Evolutionary conservation across 2,329 filamentous ascomycete species (phyloP), one percentile per base, ranked within the genome.

Genomic region (Lecanicillium sp.): DNA sequence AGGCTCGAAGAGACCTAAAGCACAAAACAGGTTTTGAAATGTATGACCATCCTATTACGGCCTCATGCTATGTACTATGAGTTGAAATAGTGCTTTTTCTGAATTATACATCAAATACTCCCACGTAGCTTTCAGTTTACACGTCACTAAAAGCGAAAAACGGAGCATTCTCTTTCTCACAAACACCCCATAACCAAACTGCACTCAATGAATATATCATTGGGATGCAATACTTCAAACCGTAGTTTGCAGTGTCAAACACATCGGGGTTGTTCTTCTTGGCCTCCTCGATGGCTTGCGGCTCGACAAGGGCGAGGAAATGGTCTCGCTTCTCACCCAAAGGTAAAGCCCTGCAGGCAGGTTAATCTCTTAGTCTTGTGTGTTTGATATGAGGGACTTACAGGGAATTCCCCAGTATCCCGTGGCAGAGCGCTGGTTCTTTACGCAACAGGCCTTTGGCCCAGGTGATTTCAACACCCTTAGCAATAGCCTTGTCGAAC

Each of bases 351-450:
- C 40, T 44, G 19, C 5, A 15, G 17, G 17, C 6, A 38, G 4
- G 11, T 24, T 27, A 14, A 6, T 46, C 19, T 23, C n/a, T 2
- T 2, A 10, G 15, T 12, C 15, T 9, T 15, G 19, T 17, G 15
- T 19, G 10, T n/a, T 30, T 14, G 45, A 68, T 60, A n/a, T 66
- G 64, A 26, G 70, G 65, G 24, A 78, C 67, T 49, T 72, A 78
- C 56, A 86, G 64, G 14, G 80, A 78, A 57, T 86, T 86, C 7
- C 82, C 79, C 12, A 78, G 71, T 23, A 84, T 78, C 0, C 82
- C 78, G 57, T 86, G 81, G 56, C 82, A 86, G 29, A 86, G 60
- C 56, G 77, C 83, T 2, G 81, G 79, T 56, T 81, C 77, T 54
- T 85, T 85, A 10, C 70, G 80, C 52, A 86, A 63, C 10, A 84